A percentile compares a stretch with the other conserved stretches of the same genome.
Conservation (phyloP, 164 flowering plant species). For the Chimonanthus salicifolius region DNA sequence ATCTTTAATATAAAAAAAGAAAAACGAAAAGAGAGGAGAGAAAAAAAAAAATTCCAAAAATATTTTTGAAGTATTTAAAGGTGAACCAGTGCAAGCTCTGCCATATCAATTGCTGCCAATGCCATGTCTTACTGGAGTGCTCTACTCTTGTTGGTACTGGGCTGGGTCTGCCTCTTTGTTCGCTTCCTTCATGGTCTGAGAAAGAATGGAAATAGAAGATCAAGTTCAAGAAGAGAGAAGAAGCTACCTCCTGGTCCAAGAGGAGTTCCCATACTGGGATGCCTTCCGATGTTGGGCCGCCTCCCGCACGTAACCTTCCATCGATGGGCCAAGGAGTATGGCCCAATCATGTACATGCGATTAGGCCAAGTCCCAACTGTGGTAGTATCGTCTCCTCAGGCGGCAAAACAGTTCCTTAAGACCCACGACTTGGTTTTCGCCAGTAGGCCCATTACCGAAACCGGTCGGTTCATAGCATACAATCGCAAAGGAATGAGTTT, state of each 20-base stretch:
- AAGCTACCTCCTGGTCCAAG: neutral
- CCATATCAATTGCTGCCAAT: too few relatives aligned
- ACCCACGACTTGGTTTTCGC: conserved; percentile 15
- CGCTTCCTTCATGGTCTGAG: neutral
- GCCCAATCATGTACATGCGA: conserved; percentile 15
- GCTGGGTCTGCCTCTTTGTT: neutral
- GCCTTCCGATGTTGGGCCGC: neutral
- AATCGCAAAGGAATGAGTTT: neutral
- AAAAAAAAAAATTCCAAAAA: too few relatives aligned
- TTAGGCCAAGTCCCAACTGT: conserved; percentile 12
- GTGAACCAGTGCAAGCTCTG: too few relatives aligned
- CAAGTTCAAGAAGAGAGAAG: neutral
- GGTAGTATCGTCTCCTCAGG: conserved; percentile 13
- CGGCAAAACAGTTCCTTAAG: conserved; percentile 17
- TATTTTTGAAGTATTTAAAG: too few relatives aligned
- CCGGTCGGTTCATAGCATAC: neutral
- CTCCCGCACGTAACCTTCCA: conserved; percentile 7
- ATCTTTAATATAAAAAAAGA: too few relatives aligned
- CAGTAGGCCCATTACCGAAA: neutral
- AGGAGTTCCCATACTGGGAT: neutral
- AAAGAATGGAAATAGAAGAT: neutral
- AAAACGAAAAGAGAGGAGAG: too few relatives aligned
- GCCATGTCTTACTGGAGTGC: conserved; percentile 5
- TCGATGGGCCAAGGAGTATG: conserved; percentile 7
- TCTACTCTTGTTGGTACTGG: conserved; percentile 2